Evolutionary conservation across 345 rosid genomes (phyloP).

Genomic region (Aurinia saxatilis): DNA sequence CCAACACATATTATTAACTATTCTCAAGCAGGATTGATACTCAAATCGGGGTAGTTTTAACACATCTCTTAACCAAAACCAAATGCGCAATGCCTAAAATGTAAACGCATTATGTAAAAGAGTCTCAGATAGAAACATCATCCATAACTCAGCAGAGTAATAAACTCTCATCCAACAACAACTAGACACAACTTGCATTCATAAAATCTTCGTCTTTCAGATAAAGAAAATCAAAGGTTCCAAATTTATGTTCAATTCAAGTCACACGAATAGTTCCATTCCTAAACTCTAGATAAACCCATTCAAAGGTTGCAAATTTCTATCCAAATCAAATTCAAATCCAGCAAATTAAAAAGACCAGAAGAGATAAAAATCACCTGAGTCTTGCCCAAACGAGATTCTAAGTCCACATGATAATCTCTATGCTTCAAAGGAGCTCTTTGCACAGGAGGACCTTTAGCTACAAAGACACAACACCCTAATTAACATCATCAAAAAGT

Average conservation of each 20-base stretch:
- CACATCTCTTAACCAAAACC: constrained; percentile 1
- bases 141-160: background rate
- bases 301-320: too few relatives aligned
- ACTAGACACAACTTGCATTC: too few relatives aligned
- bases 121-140: background rate
- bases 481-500: background rate
- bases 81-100: background rate
- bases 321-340: background rate
- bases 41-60: background rate
- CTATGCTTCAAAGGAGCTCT: constrained; percentile 97
- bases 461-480: constrained; percentile 29
- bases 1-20: too few relatives aligned
- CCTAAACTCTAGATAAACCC: too few relatives aligned
- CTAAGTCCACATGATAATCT: constrained; percentile 93
- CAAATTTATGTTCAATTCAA: too few relatives aligned
- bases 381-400: constrained; percentile 93
- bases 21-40: background rate
- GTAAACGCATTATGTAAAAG: background rate
- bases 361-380: constrained; percentile 40
- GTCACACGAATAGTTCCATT: too few relatives aligned
- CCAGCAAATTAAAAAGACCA: background rate
- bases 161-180: constrained; percentile 3
- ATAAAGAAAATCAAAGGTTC: background rate
- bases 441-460: constrained; percentile 86
- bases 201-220: background rate